Conservation (phyloP, 371 early-diverging fungal genomes). For the Coemansia sp. region DNA sequence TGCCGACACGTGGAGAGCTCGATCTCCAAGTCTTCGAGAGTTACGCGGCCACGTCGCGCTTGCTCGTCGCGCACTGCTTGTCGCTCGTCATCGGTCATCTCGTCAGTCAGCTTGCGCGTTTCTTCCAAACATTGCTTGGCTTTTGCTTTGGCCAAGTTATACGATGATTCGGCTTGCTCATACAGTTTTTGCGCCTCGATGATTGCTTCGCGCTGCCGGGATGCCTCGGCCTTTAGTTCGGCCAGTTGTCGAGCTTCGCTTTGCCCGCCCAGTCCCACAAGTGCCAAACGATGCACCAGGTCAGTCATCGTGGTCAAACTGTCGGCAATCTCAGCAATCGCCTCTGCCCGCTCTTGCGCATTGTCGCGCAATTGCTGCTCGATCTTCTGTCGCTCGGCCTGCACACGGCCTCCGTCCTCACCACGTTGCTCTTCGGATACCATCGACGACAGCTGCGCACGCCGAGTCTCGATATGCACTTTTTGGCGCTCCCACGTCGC, state of each 20-base stretch:
- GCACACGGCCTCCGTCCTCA: not conserved
- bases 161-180: constrained; percentile 11
- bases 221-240: constrained; percentile 12
- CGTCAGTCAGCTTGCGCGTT: constrained; percentile 38
- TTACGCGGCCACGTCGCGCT: constrained; percentile 14
- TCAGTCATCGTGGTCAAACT: constrained; percentile 47
- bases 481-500: constrained; percentile 21
- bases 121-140: constrained; percentile 33
- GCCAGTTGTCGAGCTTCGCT: constrained; percentile 7
- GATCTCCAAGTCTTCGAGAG: constrained; percentile 53
- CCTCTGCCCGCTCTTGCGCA: constrained; percentile 54
- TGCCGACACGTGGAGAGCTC: constrained; percentile 48
- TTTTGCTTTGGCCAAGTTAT: constrained; percentile 20
- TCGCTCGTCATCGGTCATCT: constrained; percentile 43
- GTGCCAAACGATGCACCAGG: constrained; percentile 8
- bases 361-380: constrained; percentile 55
- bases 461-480: constrained; percentile 29
- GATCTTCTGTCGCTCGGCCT: constrained; percentile 25
- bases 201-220: constrained; percentile 26
- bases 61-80: constrained; percentile 38
- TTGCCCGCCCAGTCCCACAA: constrained; percentile 15
- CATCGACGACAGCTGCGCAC: constrained; percentile 24
- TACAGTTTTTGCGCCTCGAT: constrained; percentile 17
- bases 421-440: constrained; percentile 53
- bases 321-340: constrained; percentile 55